Percentiles rank a stretch among this genome's conserved stretches.
Conservation (phyloP, 225 moss, liverwort and hornwort species). For the Ulota crispa region DNA sequence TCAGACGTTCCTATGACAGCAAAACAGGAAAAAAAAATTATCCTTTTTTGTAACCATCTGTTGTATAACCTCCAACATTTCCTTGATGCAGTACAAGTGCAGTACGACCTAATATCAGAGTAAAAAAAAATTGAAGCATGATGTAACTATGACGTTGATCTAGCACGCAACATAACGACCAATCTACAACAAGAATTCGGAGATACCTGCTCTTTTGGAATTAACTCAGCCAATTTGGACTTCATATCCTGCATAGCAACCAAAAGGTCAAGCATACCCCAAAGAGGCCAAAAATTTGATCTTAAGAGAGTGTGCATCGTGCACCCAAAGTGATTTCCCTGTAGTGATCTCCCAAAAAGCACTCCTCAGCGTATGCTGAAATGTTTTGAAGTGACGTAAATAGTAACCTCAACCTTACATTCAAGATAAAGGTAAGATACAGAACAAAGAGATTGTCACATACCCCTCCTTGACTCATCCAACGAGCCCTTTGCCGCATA, state of each 20-base stretch:
- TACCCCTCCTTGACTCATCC: conserved; percentile 40
- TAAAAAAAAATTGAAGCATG: conserved; percentile 10
- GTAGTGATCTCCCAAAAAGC: not conserved
- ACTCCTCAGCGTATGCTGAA: no score
- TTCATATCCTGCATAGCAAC: conserved; percentile 48
- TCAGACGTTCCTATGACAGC: conserved; percentile 40
- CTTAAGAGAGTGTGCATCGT: not conserved
- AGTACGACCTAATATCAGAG: not conserved
- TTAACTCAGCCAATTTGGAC: conserved; percentile 47
- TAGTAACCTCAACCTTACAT: not conserved
- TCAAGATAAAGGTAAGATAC: not conserved
- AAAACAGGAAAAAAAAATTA: not conserved
- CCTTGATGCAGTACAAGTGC: not conserved
- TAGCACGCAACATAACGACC: not conserved
- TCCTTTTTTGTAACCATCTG: not conserved
- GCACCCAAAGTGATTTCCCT: not conserved
- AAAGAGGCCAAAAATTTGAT: not conserved
- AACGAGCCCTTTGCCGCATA: conserved; percentile 28
- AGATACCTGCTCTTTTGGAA: conserved; percentile 47
- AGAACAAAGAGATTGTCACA: not conserved
- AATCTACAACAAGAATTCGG: not conserved
- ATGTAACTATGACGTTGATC: not conserved
- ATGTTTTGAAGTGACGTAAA: not conserved
- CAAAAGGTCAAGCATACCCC: not conserved
- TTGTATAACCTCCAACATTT: not conserved